Evolutionary conservation across 495 filamentous ascomycete genomes (phyloP), one percentile per base, ranked within the genome.

Genomic region (Penicillium steckii): DNA sequence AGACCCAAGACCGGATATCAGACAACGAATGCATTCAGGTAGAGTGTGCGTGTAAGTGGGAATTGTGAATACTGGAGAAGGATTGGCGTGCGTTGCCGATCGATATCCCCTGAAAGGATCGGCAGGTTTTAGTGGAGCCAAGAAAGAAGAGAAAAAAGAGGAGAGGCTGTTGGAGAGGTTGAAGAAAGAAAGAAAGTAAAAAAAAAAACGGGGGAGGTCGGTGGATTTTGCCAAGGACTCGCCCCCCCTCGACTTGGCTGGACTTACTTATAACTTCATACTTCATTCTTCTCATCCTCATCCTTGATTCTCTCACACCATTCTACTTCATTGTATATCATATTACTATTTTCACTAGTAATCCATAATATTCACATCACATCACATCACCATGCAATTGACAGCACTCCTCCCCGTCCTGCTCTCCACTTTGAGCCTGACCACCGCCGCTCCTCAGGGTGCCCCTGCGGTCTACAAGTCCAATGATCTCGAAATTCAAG

Each of bases 311-410:
- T 17, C 12, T 38, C 17, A 17, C 35, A 17, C 18, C 17, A 38
- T 32, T 13, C 29, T 38, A n/a, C 35, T 17, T 38, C 17, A 40
- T 40, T 33, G 8, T 3, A 10, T n/a, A 15, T 37, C 13, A 1
- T 18, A 4, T 37, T 37, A 12, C 33, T 37, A 37, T 18, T 37
- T 13, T 37, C 26, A 4, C 4, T 27, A 27, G 24, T 24, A 42
- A 33, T 43, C 25, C n/a, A 43, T 30, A 26, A 18, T 22, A 19
- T 30, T 24, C 24, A 21, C 27, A 46, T 15, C 10, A 12, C 18
- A 29, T 17, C 29, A 25, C 24, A 25, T 48, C 53, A 67, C 12
- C 46, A 75, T 75, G 72, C 70, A 72, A 57, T 50, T 72, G 55
- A 55, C 61, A 17, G 53, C 62, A 19, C 15, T 68, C 54, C 40